phyloP scores from a whole-genome alignment of 1,284 basidiomycete genomes.

The Melampsora occidentalis region DNA sequence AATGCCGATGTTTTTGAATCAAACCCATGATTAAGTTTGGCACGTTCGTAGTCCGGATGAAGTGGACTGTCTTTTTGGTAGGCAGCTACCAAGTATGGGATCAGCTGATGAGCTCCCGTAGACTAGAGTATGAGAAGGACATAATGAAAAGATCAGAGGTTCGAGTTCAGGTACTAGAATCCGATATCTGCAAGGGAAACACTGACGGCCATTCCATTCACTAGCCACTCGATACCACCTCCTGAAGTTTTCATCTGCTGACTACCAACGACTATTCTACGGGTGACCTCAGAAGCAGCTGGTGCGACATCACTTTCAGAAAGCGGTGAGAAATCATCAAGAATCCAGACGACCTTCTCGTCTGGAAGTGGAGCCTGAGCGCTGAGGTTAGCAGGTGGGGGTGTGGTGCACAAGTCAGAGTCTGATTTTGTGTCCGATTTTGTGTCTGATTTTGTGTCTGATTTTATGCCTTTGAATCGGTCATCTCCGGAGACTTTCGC shows the following conservation, averaged over 20 bases:
- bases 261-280: constrained; percentile 27
- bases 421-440: too few relatives aligned
- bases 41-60: background rate
- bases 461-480: too few relatives aligned
- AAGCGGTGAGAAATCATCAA: constrained; percentile 20
- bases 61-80: background rate
- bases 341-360: constrained; percentile 23
- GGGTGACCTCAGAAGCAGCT: constrained; percentile 19
- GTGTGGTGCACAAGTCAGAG: background rate
- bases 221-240: constrained; percentile 38
- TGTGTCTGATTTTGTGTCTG: too few relatives aligned
- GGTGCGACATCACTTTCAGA: constrained; percentile 11
- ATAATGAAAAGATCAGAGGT: background rate
- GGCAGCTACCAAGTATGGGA: background rate
- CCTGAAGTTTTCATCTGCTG: constrained; percentile 21
- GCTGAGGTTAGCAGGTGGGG: background rate
- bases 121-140: background rate
- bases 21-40: constrained; percentile 1
- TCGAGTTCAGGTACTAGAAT: background rate
- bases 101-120: background rate
- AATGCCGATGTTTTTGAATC: background rate
- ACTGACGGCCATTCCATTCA: constrained; percentile 32
- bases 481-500: too few relatives aligned
- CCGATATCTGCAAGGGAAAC: background rate
- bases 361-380: constrained; percentile 15